Conservation (phyloP, 2,329 filamentous ascomycete genomes). For the Trichoderma oligosporum region DNA sequence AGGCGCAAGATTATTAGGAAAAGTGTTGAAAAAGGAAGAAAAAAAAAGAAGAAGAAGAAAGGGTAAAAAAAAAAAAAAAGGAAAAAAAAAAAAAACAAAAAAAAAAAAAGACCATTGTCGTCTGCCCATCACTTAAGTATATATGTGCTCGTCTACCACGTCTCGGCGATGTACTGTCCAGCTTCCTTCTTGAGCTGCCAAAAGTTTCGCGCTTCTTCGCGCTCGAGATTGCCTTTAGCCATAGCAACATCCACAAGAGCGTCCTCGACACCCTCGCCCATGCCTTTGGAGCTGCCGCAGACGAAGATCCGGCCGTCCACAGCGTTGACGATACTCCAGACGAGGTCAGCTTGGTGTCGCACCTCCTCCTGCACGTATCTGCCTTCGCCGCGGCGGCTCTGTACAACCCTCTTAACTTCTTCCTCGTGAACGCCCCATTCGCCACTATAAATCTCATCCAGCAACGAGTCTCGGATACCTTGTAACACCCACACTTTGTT, state of each 20-base stretch:
- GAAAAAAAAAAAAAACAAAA: neutral
- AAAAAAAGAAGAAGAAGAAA: no score
- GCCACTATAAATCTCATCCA: slow-evolving; percentile 94
- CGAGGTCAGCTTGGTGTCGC: slow-evolving; percentile 83
- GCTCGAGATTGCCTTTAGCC: slow-evolving; percentile 82
- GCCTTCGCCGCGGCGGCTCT: slow-evolving; percentile 71
- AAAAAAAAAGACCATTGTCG: no score
- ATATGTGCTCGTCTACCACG: slow-evolving; percentile 57
- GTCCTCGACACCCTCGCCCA: slow-evolving; percentile 93
- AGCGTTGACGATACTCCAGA: slow-evolving; percentile 96
- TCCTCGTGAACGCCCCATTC: slow-evolving; percentile 94
- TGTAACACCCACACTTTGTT: slow-evolving; percentile 98
- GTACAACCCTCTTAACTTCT: slow-evolving; percentile 76
- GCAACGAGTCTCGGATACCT: slow-evolving; percentile 85
- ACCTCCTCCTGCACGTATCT: slow-evolving; percentile 98
- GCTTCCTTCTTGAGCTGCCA: slow-evolving; percentile 89
- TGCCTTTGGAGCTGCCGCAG: slow-evolving; percentile 90
- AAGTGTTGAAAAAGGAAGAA: no score
- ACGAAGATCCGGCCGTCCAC: slow-evolving; percentile 96
- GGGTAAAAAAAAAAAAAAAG: neutral
- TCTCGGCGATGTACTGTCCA: slow-evolving; percentile 91
- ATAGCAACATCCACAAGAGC: slow-evolving; percentile 88
- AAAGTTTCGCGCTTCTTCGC: slow-evolving; percentile 78
- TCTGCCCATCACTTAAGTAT: no score
- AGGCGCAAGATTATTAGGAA: no score